phyloP scores from a whole-genome alignment of 306 rosid genomes.

The Casuarina equisetifolia region DNA sequence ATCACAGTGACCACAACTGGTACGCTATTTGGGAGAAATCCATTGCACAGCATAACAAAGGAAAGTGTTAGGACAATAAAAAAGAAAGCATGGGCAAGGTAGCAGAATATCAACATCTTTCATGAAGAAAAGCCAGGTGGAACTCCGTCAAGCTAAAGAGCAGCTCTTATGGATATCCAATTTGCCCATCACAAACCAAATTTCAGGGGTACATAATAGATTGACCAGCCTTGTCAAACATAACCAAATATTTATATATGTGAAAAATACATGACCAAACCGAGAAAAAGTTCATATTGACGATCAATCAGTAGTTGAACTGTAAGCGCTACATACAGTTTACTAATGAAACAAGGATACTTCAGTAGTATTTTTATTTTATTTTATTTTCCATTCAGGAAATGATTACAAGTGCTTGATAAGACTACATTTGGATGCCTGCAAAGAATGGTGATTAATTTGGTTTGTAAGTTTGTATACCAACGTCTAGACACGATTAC shows the following conservation, averaged over 20 bases:
- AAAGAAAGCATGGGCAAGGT: neutral
- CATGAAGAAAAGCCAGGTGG: conserved; percentile 5
- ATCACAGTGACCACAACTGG: conserved; percentile 93
- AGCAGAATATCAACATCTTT: conserved; percentile 16
- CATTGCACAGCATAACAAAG: conserved; percentile 67
- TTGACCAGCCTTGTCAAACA: neutral
- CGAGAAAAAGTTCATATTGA: neutral
- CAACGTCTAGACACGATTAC: neutral
- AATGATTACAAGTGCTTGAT: neutral
- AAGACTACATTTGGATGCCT: no score
- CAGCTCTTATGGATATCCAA: neutral
- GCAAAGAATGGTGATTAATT: no score
- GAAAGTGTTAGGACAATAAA: conserved; percentile 17
- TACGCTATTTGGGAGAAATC: conserved; percentile 77
- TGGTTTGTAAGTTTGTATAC: neutral
- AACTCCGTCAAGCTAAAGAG: conserved; percentile 18
- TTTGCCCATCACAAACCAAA: conserved; percentile 5
- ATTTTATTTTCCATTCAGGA: neutral
- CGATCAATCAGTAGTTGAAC: neutral
- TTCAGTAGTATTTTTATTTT: neutral
- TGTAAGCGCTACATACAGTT: neutral
- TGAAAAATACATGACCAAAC: neutral
- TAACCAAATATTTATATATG: neutral
- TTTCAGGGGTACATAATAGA: neutral
- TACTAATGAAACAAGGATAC: neutral